Conservation (phyloP, 2,329 filamentous ascomycete species). For the Fusarium brevicatenulatum region DNA sequence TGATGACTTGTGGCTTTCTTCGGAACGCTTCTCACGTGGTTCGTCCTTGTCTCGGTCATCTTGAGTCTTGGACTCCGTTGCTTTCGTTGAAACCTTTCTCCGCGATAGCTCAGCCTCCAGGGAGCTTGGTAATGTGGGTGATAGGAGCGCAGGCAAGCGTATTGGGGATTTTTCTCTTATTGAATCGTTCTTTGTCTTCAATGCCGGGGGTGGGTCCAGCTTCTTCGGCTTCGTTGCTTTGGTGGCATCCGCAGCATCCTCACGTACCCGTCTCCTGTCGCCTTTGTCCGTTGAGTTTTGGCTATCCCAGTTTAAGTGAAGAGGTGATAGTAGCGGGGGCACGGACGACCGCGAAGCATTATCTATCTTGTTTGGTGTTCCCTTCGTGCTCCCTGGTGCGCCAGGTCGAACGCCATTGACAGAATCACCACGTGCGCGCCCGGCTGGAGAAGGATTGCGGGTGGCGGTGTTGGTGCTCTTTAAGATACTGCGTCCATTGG, state of each 20-base stretch:
- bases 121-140: constrained; percentile 64
- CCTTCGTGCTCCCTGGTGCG: constrained; percentile 47
- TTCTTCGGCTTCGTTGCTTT: constrained; percentile 47
- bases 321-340: constrained; percentile 64
- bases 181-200: constrained; percentile 43
- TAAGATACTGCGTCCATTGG: constrained; percentile 51
- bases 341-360: constrained; percentile 53
- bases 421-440: constrained; percentile 53
- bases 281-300: constrained; percentile 48
- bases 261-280: constrained; percentile 49
- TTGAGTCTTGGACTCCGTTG: constrained; percentile 18
- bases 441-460: constrained; percentile 49
- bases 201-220: constrained; percentile 39
- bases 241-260: constrained; percentile 44
- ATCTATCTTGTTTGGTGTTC: constrained; percentile 53
- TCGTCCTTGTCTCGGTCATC: constrained; percentile 40
- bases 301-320: constrained; percentile 58
- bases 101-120: constrained; percentile 56
- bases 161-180: constrained; percentile 54
- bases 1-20: constrained; percentile 34
- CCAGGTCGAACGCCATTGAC: constrained; percentile 56
- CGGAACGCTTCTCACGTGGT: constrained; percentile 26
- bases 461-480: constrained; percentile 43
- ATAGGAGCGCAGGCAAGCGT: constrained; percentile 62
- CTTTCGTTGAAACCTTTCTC: constrained; percentile 46